A percentile compares a stretch with the other conserved stretches of the same genome.
phyloP scores from a whole-genome alignment of 371 early-diverging fungal genomes.

The Smittium mucronatum region DNA sequence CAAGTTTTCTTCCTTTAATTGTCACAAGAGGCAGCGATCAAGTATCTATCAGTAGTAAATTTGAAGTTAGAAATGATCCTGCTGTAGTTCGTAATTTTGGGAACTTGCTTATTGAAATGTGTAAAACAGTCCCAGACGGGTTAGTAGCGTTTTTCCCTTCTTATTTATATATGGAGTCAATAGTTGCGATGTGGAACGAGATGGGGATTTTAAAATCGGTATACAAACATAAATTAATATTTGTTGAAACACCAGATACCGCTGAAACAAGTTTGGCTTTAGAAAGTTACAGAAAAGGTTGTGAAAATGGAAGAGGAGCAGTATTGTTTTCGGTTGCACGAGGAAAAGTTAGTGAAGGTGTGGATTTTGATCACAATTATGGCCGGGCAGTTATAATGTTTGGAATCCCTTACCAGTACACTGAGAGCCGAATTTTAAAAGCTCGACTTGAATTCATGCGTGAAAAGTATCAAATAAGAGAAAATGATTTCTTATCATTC shows the following conservation, averaged over 20 bases:
- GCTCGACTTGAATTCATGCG: slow-evolving; percentile 93
- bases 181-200: slow-evolving; percentile 97
- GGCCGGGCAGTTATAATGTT: slow-evolving; percentile 97
- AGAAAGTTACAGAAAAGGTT: slow-evolving; percentile 91
- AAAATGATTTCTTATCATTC: slow-evolving; percentile 98
- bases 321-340: slow-evolving; percentile 98
- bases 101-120: slow-evolving; percentile 88
- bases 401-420: slow-evolving; percentile 99
- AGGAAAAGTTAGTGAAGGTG: slow-evolving; percentile 99
- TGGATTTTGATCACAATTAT: slow-evolving; percentile 99
- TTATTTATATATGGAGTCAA: slow-evolving; percentile 98
- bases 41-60: slow-evolving; percentile 90
- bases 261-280: slow-evolving; percentile 95
- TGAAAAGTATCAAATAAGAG: slow-evolving; percentile 84
- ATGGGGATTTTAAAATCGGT: slow-evolving; percentile 91
- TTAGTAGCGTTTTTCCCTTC: slow-evolving; percentile 98
- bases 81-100: slow-evolving; percentile 99
- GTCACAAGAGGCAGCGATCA: slow-evolving; percentile 96
- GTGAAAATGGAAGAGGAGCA: slow-evolving; percentile 98
- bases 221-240: slow-evolving; percentile 93
- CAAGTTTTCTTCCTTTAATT: slow-evolving; percentile 93
- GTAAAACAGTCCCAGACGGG: slow-evolving; percentile 95
- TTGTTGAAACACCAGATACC: slow-evolving; percentile 98
- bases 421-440: slow-evolving; percentile 90
- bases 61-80: slow-evolving; percentile 95